Percentiles rank a stretch among this genome's conserved stretches.
Evolutionary conservation across 106 monocot genomes (phyloP).

Genomic region (Dioscorea zingiberensis): DNA sequence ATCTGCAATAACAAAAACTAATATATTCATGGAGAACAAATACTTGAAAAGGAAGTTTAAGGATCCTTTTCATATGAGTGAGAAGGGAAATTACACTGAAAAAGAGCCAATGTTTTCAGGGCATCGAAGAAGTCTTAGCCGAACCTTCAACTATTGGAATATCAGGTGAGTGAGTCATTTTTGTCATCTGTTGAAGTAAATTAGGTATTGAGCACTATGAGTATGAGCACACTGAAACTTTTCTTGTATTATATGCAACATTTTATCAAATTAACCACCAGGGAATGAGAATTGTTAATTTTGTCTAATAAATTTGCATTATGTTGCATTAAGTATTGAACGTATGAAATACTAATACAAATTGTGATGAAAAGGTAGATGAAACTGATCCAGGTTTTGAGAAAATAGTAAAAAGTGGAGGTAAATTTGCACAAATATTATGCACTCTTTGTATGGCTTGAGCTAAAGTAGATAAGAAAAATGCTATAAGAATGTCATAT

Average conservation of each 20-base stretch:
- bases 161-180: slow-evolving; percentile 18
- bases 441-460: too few species aligned
- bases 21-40: slow-evolving; percentile 40
- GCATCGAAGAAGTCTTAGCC: slow-evolving; percentile 17
- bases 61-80: background rate
- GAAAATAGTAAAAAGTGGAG: too few species aligned
- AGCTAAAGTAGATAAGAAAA: too few species aligned
- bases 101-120: slow-evolving; percentile 4
- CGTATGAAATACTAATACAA: background rate
- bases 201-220: too few species aligned
- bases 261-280: too few species aligned
- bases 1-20: slow-evolving; percentile 38
- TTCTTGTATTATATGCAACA: too few species aligned
- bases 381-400: too few species aligned
- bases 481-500: too few species aligned
- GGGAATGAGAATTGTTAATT: background rate
- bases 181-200: background rate
- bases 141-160: slow-evolving; percentile 16
- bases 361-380: too few species aligned
- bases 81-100: slow-evolving; percentile 1
- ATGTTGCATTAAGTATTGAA: background rate
- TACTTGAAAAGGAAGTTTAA: slow-evolving; percentile 15
- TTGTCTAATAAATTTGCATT: background rate
- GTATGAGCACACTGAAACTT: too few species aligned
- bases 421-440: too few species aligned